Evolutionary conservation across 2,329 filamentous ascomycete genomes (phyloP), one percentile per base, ranked within the genome.

Genomic region (Tolypocladium tropicale): DNA sequence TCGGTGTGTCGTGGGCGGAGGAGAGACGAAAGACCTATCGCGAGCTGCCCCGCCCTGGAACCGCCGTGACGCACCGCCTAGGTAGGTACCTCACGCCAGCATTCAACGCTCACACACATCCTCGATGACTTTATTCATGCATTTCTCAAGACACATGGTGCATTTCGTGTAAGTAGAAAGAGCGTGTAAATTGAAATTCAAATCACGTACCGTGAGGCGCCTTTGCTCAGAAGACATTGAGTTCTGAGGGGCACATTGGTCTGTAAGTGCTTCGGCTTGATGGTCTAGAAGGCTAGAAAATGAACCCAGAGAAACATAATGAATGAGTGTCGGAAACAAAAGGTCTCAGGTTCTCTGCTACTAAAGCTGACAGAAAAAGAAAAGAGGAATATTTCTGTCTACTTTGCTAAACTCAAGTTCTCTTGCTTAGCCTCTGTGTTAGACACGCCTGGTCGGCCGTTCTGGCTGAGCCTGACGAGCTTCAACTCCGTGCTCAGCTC

Each of bases 401-500:
- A 46, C 12, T 25, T 16, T 46, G 12, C 1, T 7, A 25, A 23
- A 21, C 21, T 46, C 41, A 23, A 16, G 11, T 2, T 14, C 41
- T 4, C 21, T 11, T 54, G n/a, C 37, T 25, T 18, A 11, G 18
- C 28, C 51, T 55, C 30, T 28, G 18, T 16, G 21, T 50, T 46
- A 36, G 51, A 16, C 49, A 53, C 18, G 46, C 18, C 34, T 14
- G 51, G 61, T 23, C n/a, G 41, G 25, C 55, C 46, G 41, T 54
- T 53, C 37, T 46, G 56, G 50, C 52, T 53, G 34, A 56, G 49
- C 14, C 56, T 55, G 25, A 53, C 56, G 32, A 61, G 57, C 30
- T 61, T 58, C 56, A 68, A 56, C 36, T 63, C 64, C 14, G 62
- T 58, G 10, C 61, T 63, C 51, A 68, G 62, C 18, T 64, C 61